Percentiles rank a stretch among this genome's conserved stretches.
Evolutionary conservation across 2,329 filamentous ascomycete species (phyloP).

Genomic region (Stagonosporopsis chrysanthemi): DNA sequence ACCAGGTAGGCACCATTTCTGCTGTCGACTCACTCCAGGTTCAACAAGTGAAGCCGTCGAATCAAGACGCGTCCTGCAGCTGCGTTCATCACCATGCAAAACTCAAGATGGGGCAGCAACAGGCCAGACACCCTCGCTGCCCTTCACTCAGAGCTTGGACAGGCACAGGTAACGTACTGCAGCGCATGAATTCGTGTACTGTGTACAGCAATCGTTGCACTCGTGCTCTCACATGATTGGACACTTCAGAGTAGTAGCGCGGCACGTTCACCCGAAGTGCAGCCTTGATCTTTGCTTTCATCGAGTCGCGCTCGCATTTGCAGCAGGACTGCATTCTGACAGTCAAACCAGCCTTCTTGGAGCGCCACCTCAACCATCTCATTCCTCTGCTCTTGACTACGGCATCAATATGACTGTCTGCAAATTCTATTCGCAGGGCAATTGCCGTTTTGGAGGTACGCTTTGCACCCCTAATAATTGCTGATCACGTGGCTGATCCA

Average conservation of each 20-base stretch:
- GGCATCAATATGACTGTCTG: conserved; percentile 59
- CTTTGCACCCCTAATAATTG: background rate
- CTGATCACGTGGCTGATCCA: conserved; percentile 19
- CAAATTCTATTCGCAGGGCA: conserved; percentile 69
- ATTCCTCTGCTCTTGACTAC: background rate
- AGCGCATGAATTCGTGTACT: conserved; percentile 17
- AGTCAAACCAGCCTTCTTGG: conserved; percentile 23
- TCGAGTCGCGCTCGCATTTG: conserved; percentile 12
- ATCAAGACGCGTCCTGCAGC: conserved; percentile 9
- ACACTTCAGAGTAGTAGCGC: conserved; percentile 26
- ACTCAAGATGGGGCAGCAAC: conserved; percentile 29
- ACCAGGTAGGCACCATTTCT: background rate
- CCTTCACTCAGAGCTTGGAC: conserved; percentile 9
- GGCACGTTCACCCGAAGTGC: conserved; percentile 23
- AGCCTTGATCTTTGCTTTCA: conserved; percentile 15
- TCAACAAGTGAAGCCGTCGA: conserved; percentile 9
- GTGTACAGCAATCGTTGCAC: conserved; percentile 11
- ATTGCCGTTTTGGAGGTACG: conserved; percentile 71
- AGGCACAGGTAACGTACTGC: conserved; percentile 31
- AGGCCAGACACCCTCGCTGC: background rate
- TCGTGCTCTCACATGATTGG: conserved; percentile 7
- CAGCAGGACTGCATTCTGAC: conserved; percentile 21
- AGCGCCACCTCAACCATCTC: background rate
- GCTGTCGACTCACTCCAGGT: background rate
- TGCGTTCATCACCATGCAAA: conserved; percentile 22